Evolutionary conservation across 2,329 filamentous ascomycete species (phyloP).

Genomic region (Pochonia chlamydosporia): DNA sequence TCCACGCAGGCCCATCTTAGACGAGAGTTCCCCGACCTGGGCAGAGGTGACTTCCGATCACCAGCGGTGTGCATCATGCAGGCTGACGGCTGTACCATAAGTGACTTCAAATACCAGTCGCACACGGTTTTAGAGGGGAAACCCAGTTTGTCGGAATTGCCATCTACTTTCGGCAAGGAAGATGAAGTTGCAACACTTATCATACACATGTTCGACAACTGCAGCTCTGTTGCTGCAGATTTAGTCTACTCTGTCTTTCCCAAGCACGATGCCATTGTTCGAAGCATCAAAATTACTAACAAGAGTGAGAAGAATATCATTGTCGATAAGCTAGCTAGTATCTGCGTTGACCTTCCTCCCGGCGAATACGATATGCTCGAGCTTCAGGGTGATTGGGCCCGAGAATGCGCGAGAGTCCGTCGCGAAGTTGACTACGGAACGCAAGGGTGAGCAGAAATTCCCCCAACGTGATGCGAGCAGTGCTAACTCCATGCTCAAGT

Average conservation of each 20-base stretch:
- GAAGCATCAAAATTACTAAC: conserved; percentile 58
- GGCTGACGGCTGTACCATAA: conserved; percentile 51
- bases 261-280: conserved; percentile 52
- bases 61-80: conserved; percentile 58
- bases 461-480: too few species aligned
- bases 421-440: conserved; percentile 50
- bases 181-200: conserved; percentile 53
- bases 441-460: conserved; percentile 40
- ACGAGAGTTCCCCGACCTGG: conserved; percentile 59
- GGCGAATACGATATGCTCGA: conserved; percentile 58
- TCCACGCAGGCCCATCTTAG: conserved; percentile 42
- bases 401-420: conserved; percentile 50
- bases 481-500: too few species aligned
- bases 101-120: conserved; percentile 51
- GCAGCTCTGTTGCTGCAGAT: conserved; percentile 51
- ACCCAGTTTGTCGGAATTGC: conserved; percentile 48
- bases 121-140: conserved; percentile 52
- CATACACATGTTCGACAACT: conserved; percentile 52
- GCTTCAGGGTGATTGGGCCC: conserved; percentile 56
- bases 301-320: conserved; percentile 45
- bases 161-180: conserved; percentile 51
- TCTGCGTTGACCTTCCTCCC: conserved; percentile 56
- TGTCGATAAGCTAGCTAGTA: conserved; percentile 52
- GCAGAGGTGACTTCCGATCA: conserved; percentile 56
- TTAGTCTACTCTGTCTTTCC: conserved; percentile 61